Evolutionary conservation across 495 filamentous ascomycete genomes (phyloP), one percentile per base, ranked within the genome.

Genomic region (Clohesyomyces aquaticus): DNA sequence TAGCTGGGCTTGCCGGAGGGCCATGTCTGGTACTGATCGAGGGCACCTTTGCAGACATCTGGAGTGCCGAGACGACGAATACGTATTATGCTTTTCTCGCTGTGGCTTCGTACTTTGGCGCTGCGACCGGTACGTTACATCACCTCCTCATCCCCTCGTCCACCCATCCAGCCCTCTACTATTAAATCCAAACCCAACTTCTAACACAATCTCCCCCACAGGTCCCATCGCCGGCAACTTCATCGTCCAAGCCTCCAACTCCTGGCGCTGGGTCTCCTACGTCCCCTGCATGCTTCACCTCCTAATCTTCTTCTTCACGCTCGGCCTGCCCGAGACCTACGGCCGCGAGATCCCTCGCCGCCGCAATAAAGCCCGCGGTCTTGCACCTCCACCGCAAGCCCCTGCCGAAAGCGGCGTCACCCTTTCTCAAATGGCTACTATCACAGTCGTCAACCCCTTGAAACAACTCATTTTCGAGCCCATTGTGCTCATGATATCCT

Each of bases 21-120:
- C 78, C 79, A 10, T 74, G 71, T 23, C 64, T 81, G 3, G 77
- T 78, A 23, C 63, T 79, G 52, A 77, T 78, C 23, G 76, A 78
- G 48, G 79, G 78, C 16, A 81, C 78, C 32, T 76, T 79, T 60
- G 77, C 77, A 43, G 79, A 81, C 55, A 73, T 78, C 4, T 79
- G 77, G 68, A 66, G 71, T 29, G 61, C 74, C 45, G 25, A 71
- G 43, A 48, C 63, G 49, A 74, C 74, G 18, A 71, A 75, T 42
- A 69, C 73, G 12, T 74, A 76, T 65, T 72, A 77, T 64, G 63
- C 73, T 16, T 67, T 77, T 66, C 59, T 81, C 52, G 67, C 71
- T 42, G 43, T 67, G 21, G 56, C 72, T 52, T 66, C 75, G 18
- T 71, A 74, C 59, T 48, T 71, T 69, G 77, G 77, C 32, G 65